phyloP scores from a whole-genome alignment of 441 rosid species.

The Euphorbia celastroides region DNA sequence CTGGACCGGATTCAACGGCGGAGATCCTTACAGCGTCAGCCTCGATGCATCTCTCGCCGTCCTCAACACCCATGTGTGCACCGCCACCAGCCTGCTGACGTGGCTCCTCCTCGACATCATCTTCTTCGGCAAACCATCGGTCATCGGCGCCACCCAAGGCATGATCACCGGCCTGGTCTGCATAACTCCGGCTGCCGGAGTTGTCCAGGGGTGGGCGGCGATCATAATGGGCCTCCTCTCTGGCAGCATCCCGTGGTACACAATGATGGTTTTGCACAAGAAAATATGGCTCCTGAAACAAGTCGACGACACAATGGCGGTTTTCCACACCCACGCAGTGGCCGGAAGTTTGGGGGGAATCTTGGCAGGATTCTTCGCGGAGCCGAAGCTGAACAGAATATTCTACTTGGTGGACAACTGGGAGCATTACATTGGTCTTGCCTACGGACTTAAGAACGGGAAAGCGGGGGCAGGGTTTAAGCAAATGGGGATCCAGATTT shows the following conservation, averaged over 20 bases:
- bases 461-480: slow-evolving; percentile 27
- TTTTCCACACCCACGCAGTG: slow-evolving; percentile 66
- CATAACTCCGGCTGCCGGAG: slow-evolving; percentile 61
- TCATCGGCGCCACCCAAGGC: slow-evolving; percentile 61
- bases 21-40: slow-evolving; percentile 39
- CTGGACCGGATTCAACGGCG: slow-evolving; percentile 69
- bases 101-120: slow-evolving; percentile 60
- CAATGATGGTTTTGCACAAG: slow-evolving; percentile 67
- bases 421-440: slow-evolving; percentile 41
- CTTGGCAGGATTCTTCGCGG: slow-evolving; percentile 49
- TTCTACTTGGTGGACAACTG: slow-evolving; percentile 33
- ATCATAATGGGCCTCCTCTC: slow-evolving; percentile 53
- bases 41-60: slow-evolving; percentile 49
- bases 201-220: slow-evolving; percentile 77
- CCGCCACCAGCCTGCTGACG: slow-evolving; percentile 51
- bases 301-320: slow-evolving; percentile 63
- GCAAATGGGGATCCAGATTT: slow-evolving; percentile 45
- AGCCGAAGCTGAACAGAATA: slow-evolving; percentile 39
- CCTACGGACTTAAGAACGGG: slow-evolving; percentile 28
- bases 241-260: slow-evolving; percentile 65
- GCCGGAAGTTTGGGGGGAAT: slow-evolving; percentile 57
- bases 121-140: slow-evolving; percentile 55
- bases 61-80: slow-evolving; percentile 65
- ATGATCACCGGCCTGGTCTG: slow-evolving; percentile 73
- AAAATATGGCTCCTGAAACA: slow-evolving; percentile 44